Percentiles rank a stretch among this genome's conserved stretches.
phyloP scores from a whole-genome alignment of 2,329 filamentous ascomycete species.

The Aspergillus spinulosporus region DNA sequence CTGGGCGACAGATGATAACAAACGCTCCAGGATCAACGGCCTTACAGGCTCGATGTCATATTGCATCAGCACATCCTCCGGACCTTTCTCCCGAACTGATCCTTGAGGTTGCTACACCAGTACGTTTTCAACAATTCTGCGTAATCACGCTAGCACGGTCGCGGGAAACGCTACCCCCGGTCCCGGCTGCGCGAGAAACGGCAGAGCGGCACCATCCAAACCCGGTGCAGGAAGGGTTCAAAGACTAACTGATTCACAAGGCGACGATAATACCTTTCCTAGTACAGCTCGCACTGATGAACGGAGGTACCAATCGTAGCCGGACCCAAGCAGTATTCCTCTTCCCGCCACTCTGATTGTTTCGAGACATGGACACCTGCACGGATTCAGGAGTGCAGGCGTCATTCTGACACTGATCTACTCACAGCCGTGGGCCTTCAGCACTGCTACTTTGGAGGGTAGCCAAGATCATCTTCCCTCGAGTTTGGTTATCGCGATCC shows the following conservation, averaged over 20 bases:
- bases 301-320: background rate
- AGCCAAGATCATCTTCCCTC: background rate
- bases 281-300: background rate
- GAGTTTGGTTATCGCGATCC: background rate
- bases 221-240: background rate
- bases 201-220: background rate
- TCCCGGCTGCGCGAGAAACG: background rate
- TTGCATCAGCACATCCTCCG: background rate
- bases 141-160: background rate
- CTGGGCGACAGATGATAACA: background rate
- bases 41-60: background rate
- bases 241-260: background rate
- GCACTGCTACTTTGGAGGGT: background rate
- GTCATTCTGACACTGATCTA: background rate
- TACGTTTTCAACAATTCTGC: background rate
- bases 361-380: background rate
- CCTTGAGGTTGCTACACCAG: background rate
- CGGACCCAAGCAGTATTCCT: background rate
- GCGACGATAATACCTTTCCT: background rate
- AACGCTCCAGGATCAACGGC: background rate
- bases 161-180: background rate
- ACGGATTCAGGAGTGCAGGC: background rate
- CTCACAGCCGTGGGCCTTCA: background rate
- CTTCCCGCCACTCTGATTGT: background rate
- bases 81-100: background rate